A percentile compares a stretch with the other conserved stretches of the same genome.
Evolutionary conservation across 73 alveolate genomes (phyloP).

Genomic region (Tetrahymena malaccensis): DNA sequence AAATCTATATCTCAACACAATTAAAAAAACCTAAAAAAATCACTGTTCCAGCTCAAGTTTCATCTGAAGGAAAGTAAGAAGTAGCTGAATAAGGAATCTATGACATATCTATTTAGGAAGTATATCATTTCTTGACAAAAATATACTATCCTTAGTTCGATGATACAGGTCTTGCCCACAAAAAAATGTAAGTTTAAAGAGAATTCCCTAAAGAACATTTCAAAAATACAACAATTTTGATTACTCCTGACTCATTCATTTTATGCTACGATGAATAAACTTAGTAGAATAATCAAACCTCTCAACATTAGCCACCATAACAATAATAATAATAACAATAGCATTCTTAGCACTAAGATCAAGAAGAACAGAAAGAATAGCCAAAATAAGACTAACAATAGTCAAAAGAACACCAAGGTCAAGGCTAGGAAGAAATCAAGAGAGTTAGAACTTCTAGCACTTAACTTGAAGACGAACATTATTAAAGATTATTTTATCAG

Average conservation of each 20-base stretch:
- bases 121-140: background rate
- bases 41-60: background rate
- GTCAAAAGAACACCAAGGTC: background rate
- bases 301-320: background rate
- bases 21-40: background rate
- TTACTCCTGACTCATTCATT: background rate
- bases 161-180: background rate
- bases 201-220: background rate
- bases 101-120: background rate
- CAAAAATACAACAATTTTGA: background rate
- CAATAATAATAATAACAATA: background rate
- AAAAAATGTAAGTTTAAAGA: background rate
- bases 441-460: background rate
- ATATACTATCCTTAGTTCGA: background rate
- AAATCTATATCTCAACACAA: background rate
- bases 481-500: background rate
- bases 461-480: background rate
- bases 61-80: background rate
- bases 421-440: background rate
- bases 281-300: background rate
- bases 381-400: background rate
- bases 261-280: background rate
- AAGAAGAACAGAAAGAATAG: background rate
- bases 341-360: background rate
- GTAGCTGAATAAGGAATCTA: background rate